These are phyloP conservation scores for Silene conica DNA, from an alignment of 148 eudicot genomes.

Conservation along the genomic window DNA sequence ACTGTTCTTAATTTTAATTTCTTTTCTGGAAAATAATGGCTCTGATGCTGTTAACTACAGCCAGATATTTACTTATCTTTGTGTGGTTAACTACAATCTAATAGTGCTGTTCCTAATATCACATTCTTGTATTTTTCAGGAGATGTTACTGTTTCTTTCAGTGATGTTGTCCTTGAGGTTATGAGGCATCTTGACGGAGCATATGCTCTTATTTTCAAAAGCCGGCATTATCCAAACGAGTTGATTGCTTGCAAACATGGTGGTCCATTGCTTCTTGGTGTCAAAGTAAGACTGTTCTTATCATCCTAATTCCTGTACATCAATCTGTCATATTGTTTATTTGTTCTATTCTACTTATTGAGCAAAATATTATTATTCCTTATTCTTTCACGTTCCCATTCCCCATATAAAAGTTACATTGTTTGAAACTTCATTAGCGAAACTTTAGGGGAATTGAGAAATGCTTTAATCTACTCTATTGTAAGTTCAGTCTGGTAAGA, in stretches of 20 bases:
- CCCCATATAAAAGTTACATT: background rate
- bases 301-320: background rate
- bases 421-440: background rate
- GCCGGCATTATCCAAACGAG: conserved; percentile 92
- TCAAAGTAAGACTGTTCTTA: conserved; percentile 57
- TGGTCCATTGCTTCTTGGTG: conserved; percentile 94
- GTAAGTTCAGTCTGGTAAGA: background rate
- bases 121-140: conserved; percentile 40
- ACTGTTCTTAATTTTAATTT: background rate
- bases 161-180: conserved; percentile 94
- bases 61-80: background rate
- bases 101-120: background rate
- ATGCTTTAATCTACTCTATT: background rate
- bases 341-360: background rate
- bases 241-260: conserved; percentile 98
- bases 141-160: conserved; percentile 68
- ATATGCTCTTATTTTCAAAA: conserved; percentile 96
- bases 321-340: background rate
- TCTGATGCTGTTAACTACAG: background rate
- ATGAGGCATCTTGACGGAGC: conserved; percentile 99
- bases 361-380: background rate
- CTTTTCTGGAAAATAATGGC: background rate
- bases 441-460: background rate
- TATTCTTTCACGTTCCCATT: background rate
- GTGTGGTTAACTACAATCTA: background rate